phyloP scores from a whole-genome alignment of 345 rosid species.

The Hibiscus trionum region DNA sequence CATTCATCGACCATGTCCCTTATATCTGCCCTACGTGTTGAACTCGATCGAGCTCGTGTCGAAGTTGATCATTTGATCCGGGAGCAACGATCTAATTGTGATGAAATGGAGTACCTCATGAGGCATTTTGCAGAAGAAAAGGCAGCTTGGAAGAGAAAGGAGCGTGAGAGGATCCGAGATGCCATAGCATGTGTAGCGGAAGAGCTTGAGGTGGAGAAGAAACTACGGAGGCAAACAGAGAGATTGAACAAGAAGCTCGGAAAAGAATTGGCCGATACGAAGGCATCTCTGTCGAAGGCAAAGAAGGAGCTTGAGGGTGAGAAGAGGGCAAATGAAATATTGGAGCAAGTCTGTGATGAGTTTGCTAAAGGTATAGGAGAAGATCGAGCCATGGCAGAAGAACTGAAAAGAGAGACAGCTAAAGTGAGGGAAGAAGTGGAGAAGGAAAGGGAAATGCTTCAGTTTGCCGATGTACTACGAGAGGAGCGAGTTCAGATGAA shows the following conservation, averaged over 20 bases:
- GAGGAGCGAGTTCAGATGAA: slow-evolving; percentile 98
- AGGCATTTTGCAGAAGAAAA: slow-evolving; percentile 51
- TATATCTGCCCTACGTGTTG: slow-evolving; percentile 52
- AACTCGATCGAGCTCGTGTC: slow-evolving; percentile 51
- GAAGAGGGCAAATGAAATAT: slow-evolving; percentile 76
- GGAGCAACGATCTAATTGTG: slow-evolving; percentile 29
- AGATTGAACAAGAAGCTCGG: slow-evolving; percentile 81
- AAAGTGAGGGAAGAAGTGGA: slow-evolving; percentile 68
- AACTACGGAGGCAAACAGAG: slow-evolving; percentile 59
- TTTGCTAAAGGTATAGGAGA: slow-evolving; percentile 66
- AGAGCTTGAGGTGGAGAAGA: slow-evolving; percentile 66
- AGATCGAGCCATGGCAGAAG: slow-evolving; percentile 50
- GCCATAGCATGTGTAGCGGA: slow-evolving; percentile 46
- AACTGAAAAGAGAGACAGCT: slow-evolving; percentile 50
- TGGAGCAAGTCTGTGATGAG: slow-evolving; percentile 91
- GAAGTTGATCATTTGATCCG: slow-evolving; percentile 45
- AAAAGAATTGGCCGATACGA: slow-evolving; percentile 49
- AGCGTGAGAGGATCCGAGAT: slow-evolving; percentile 39
- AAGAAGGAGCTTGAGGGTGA: slow-evolving; percentile 55
- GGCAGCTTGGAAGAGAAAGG: slow-evolving; percentile 47
- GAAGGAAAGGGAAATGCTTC: slow-evolving; percentile 94
- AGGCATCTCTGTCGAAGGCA: slow-evolving; percentile 21
- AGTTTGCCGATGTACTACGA: slow-evolving; percentile 75
- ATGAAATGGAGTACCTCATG: slow-evolving; percentile 24
- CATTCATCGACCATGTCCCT: slow-evolving; percentile 45